Evolutionary conservation across 1,139 yeast species (phyloP), one percentile per base, ranked within the genome.

Genomic region (Blastobotrys ciferrii): DNA sequence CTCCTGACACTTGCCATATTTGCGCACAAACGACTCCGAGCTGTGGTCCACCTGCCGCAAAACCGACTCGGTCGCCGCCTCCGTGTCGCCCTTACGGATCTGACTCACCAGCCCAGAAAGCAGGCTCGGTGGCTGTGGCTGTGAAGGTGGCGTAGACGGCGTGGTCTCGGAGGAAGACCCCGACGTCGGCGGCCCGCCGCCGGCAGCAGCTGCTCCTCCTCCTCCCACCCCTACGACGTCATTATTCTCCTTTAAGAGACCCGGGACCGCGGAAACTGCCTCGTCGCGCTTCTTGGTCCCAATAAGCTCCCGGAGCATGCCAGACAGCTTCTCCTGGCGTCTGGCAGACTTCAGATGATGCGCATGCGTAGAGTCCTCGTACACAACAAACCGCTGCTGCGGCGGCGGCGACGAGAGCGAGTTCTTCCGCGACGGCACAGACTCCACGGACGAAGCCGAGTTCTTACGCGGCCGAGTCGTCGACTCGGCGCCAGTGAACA

Each of bases 1-100:
- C 56, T 84, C 91, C 60, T 81, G 88, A 58, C 92, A 83, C 43
- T 78, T 74, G 30, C 96, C 96, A 62, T 88, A 88, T 60, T 87
- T 79, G 48, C 84, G 82, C 17, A 73, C 75, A 61, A 82, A 76
- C 12, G 80, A 67, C 38, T 59, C 52, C 5, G 61, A 52, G 49
- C 39, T 63, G 60, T 56, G 63, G 63, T 14, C 38, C 14, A 49
- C 45, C 2, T 51, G 38, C 28, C 45, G 47, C 14, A 51, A 46
- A 11, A 47, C 25, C 5, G 55, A 47, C 32, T 57, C 43, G 6
- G 53, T 42, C 7, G 53, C 56, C 5, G 51, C 54, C 11, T 56
- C 56, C 19, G 40, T 43, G 14, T 56, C 55, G 9, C 60, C 59
- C 15, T 40, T 46, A 14, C 51, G 51, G 15, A 60, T 43, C 44